These are phyloP conservation scores for Bacterosira constricta DNA, from an alignment of 108 stramenopile species.

Conservation along the genomic window DNA sequence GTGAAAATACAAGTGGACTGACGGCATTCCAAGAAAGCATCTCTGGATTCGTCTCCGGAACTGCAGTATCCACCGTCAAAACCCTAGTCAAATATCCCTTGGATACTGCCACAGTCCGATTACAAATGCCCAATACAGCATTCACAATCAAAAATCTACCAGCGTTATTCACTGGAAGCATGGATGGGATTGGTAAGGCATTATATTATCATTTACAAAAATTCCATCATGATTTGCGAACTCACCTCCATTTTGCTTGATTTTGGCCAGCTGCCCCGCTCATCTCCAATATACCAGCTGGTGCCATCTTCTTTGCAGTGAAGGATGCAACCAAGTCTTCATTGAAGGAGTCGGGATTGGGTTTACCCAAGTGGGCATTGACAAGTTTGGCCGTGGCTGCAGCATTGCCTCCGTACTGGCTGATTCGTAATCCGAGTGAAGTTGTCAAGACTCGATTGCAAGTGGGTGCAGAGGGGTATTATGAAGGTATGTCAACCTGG, in stretches of 20 bases:
- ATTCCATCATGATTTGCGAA: too few relatives aligned
- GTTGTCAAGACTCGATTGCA: conserved; percentile 85
- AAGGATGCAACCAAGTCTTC: conserved; percentile 71
- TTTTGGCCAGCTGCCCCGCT: conserved; percentile 55
- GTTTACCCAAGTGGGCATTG: conserved; percentile 53
- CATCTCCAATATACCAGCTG: conserved; percentile 75
- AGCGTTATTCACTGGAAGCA: conserved; percentile 59
- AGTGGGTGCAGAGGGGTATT: conserved; percentile 61
- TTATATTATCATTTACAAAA: too few relatives aligned
- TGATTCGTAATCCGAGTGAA: conserved; percentile 83
- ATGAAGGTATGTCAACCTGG: conserved; percentile 49
- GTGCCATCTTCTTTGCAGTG: conserved; percentile 82
- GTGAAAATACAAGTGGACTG: neutral
- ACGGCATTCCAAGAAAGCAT: conserved; percentile 69
- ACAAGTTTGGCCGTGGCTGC: conserved; percentile 70
- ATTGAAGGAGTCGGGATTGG: conserved; percentile 34
- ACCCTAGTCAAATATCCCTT: conserved; percentile 84
- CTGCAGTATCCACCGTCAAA: conserved; percentile 64
- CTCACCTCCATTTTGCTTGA: too few relatives aligned
- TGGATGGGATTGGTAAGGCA: conserved; percentile 72
- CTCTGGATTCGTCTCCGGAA: conserved; percentile 77
- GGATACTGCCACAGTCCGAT: conserved; percentile 80
- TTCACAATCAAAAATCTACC: conserved; percentile 53
- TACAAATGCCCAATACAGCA: conserved; percentile 75
- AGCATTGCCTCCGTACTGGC: conserved; percentile 78